Evolutionary conservation across 768 basidiomycete species (phyloP), one percentile per base, ranked within the genome.

Genomic region (Kwoniella botswanensis): DNA sequence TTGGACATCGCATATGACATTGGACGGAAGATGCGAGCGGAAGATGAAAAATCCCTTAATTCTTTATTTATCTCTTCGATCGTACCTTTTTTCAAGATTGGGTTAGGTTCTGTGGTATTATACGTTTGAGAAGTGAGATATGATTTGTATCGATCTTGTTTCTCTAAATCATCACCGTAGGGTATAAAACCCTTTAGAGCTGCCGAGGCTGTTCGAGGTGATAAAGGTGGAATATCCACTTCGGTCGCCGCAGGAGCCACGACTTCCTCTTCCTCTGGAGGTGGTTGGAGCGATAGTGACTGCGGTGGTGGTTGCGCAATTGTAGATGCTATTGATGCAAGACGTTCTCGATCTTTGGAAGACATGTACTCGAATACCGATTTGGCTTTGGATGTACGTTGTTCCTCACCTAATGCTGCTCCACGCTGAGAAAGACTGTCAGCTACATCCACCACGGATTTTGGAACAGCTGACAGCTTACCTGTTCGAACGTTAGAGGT

Each of bases 361-460:
- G 97, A 96, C 81, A 98, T 89, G 81, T 90, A 98, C 56, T 98
- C 95, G 81, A 96, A 98, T 17, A 99, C 88, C 0, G 96, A 98
- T 67, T 81, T 83, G 22, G 76, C 76, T 67, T 77, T 76, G 12
- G 79, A 80, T 7, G 71, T 56, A 12, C 89, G 89, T 1, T 92
- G 88, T 11, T 88, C 88, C 84, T 98, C 97, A 65, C 95, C 95
- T 0, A 98, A 86, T 21, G 91, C 86, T 1, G 87, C 84, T 29
- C 94, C 96, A 62, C 97, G 88, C 94, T 98, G 72, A 41, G 26
- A 52, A 50, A 24, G 24, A 15, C 54, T 13, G 43, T 56, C 41
- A 53, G 66, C 7, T 67, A 61, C 42, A 17, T n/a, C n/a, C 12
- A 24, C n/a, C 44, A 4, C 13, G n/a, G 22, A 55, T 55, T n/a